Evolutionary conservation across 257 asterid species (phyloP), one percentile per base, ranked within the genome.

Genomic region (Thymus mandschuricus): DNA sequence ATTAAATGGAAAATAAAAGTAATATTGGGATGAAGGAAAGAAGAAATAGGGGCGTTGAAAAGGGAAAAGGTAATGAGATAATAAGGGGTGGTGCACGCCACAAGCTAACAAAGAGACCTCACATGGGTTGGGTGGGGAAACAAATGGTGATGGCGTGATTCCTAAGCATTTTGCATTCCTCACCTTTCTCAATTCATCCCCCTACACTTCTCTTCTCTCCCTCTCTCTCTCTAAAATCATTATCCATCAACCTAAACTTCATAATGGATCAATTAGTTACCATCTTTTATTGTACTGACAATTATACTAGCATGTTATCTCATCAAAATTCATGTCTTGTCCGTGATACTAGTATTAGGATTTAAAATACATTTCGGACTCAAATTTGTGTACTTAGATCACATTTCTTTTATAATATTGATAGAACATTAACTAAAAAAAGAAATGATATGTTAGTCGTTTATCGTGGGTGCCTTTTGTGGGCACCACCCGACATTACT

Each of bases 121-220:
- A 81, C 83, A 69, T 72, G 80, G 73, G 63, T 21, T 49, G 58
- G 71, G 78, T 58, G 68, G 67, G 77, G 30, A 44, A 9, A 50
- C 43, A 74, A 75, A 72, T 68, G 68, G 62, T 54, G 66, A 79
- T 74, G 81, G 83, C 85, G 87, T 85, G 86, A 72, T 55, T 57
- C 71, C 40, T 82, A 76, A 80, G 82, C 83, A 75, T 70, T 84
- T 67, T 52, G 64, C 69, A 56, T 71, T 77, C 74, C 34, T 52
- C 60, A 31, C 41, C 68, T 67, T 72, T 49, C 48, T 56, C 48
- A 41, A 34, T 31, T 68, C 73, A 65, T 71, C 33, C 10, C 59
- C 28, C 46, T 46, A 31, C 68, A 48, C 9, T 38, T 35, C 40
- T 21, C 71, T 31, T 43, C 31, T 68, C 69, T 54, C 64, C 9